Evolutionary conservation across 345 rosid species (phyloP).

Genomic region (Physaria fendleri): DNA sequence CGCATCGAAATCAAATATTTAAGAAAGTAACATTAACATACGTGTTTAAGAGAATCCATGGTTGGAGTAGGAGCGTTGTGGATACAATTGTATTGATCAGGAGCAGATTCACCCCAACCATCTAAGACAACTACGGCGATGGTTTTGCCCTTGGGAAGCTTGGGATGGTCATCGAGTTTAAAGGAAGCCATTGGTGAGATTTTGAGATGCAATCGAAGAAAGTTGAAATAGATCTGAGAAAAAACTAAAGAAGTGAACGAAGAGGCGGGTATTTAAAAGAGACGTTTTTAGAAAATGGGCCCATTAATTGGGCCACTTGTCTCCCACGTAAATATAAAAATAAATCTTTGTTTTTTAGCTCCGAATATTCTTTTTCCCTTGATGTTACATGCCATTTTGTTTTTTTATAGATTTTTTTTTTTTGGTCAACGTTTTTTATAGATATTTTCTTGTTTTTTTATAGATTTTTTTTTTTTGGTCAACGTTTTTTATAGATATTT

Average conservation of each 20-base stretch:
- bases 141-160: slow-evolving; percentile 69
- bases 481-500: no score
- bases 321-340: not conserved
- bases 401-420: not conserved
- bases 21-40: slow-evolving; percentile 12
- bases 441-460: no score
- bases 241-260: not conserved
- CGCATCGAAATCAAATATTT: not conserved
- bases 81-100: slow-evolving; percentile 82
- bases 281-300: not conserved
- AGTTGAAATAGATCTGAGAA: slow-evolving; percentile 12
- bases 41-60: slow-evolving; percentile 89
- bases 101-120: slow-evolving; percentile 93
- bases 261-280: slow-evolving; percentile 25
- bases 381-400: not conserved
- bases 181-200: slow-evolving; percentile 44
- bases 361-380: slow-evolving; percentile 15
- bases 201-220: slow-evolving; percentile 22
- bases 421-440: no score
- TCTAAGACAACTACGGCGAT: slow-evolving; percentile 76
- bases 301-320: slow-evolving; percentile 30
- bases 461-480: no score
- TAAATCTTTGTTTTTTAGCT: not conserved
- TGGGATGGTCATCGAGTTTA: slow-evolving; percentile 72
- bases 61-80: slow-evolving; percentile 82